phyloP scores from a whole-genome alignment of 2,329 filamentous ascomycete species.

The Pseudophaeomoniella oleicola region DNA sequence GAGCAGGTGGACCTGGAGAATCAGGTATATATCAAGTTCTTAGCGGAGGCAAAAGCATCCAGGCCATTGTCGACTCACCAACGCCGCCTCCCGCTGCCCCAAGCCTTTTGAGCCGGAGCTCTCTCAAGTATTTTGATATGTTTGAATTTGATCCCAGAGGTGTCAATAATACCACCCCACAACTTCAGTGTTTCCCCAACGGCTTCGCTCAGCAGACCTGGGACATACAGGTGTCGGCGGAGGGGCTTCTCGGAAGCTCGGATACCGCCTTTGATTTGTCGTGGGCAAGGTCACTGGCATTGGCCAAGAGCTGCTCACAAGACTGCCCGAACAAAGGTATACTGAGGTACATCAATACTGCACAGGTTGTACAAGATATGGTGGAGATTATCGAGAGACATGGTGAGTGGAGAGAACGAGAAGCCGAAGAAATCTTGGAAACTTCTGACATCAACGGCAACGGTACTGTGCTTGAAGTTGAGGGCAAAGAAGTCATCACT shows the following conservation, averaged over 20 bases:
- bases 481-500: no score
- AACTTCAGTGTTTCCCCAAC: background rate
- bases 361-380: slow-evolving; percentile 17
- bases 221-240: background rate
- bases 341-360: slow-evolving; percentile 15
- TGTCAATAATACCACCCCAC: background rate
- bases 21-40: slow-evolving; percentile 1
- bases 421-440: no score
- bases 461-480: no score
- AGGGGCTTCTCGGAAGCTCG: no score
- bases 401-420: background rate
- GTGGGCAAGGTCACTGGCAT: background rate
- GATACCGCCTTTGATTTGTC: background rate
- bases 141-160: background rate
- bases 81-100: no score
- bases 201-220: background rate
- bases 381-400: slow-evolving; percentile 15
- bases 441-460: no score
- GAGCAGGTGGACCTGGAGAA: slow-evolving; percentile 10
- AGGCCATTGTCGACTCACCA: background rate
- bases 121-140: slow-evolving; percentile 5
- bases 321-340: background rate
- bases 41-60: background rate
- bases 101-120: no score
- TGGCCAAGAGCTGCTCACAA: background rate